Conservation (phyloP, 129 eudicot species). For the Chrysanthemum lavandulifolium region DNA sequence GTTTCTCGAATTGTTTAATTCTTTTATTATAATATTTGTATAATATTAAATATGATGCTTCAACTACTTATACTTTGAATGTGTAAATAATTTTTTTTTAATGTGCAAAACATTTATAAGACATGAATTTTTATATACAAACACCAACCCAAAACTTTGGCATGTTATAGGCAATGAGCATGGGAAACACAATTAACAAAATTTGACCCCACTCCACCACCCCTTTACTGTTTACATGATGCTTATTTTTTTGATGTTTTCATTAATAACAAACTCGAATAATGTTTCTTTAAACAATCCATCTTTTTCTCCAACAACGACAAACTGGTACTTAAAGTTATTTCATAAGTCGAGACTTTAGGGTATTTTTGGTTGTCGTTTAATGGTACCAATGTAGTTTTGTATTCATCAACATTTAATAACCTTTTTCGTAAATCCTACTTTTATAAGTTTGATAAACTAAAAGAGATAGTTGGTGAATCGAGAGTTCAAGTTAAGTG, state of each 20-base stretch:
- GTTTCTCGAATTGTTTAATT: no score
- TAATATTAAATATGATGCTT: no score
- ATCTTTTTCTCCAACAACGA: slow-evolving; percentile 11
- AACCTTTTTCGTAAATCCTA: neutral
- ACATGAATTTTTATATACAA: neutral
- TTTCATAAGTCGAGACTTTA: neutral
- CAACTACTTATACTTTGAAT: no score
- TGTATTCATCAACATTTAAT: neutral
- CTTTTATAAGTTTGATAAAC: neutral
- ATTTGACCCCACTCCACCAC: slow-evolving; percentile 24
- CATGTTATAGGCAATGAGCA: slow-evolving; percentile 14
- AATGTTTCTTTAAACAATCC: slow-evolving; percentile 7
- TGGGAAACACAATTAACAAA: slow-evolving; percentile 31
- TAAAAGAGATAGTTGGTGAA: neutral
- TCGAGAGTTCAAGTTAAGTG: no score
- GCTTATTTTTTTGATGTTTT: slow-evolving; percentile 19
- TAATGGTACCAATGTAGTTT: slow-evolving; percentile 2
- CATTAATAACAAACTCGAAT: slow-evolving; percentile 17
- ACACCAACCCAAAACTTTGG: neutral
- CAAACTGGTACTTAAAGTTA: slow-evolving; percentile 1
- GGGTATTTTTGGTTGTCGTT: slow-evolving; percentile 24
- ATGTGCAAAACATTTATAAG: no score
- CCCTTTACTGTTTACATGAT: slow-evolving; percentile 11
- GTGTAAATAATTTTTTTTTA: no score
- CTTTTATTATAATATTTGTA: no score